Conservation (phyloP, 805 yeast species). For the Torulaspora franciscae region DNA sequence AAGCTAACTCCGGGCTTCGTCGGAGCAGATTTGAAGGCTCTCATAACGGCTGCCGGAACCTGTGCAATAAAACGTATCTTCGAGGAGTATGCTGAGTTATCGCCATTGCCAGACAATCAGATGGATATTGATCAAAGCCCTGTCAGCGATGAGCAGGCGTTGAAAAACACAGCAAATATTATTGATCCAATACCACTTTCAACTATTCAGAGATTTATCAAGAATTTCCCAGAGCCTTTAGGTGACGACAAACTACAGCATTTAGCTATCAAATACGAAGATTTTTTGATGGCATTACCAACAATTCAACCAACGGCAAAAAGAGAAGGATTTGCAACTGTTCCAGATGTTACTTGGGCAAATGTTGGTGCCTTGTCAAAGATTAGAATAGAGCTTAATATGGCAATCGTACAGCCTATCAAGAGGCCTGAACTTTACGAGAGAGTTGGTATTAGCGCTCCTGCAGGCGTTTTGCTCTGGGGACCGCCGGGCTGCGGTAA, state of each 20-base stretch:
- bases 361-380: conserved; percentile 84
- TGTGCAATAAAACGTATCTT: conserved; percentile 91
- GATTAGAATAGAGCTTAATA: conserved; percentile 83
- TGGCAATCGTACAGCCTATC: conserved; percentile 97
- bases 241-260: conserved; percentile 71
- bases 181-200: conserved; percentile 43
- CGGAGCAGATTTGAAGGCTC: conserved; percentile 93
- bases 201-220: conserved; percentile 66
- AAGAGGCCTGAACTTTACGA: conserved; percentile 84
- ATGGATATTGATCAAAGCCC: conserved; percentile 16
- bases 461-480: conserved; percentile 96
- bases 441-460: conserved; percentile 91
- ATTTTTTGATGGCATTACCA: conserved; percentile 81
- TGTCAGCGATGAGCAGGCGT: conserved; percentile 14
- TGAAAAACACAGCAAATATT: conserved; percentile 35
- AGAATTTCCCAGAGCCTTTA: conserved; percentile 73
- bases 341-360: conserved; percentile 95
- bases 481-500: conserved; percentile 99
- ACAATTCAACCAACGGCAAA: conserved; percentile 95
- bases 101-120: conserved; percentile 7
- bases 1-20: conserved; percentile 96
- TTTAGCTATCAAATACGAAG: conserved; percentile 68
- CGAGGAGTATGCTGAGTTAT: conserved; percentile 40
- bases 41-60: conserved; percentile 92
- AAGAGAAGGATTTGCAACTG: conserved; percentile 97